These are phyloP conservation scores for Erucastrum elatum DNA, from an alignment of 345 rosid genomes.

Conservation along the genomic window DNA sequence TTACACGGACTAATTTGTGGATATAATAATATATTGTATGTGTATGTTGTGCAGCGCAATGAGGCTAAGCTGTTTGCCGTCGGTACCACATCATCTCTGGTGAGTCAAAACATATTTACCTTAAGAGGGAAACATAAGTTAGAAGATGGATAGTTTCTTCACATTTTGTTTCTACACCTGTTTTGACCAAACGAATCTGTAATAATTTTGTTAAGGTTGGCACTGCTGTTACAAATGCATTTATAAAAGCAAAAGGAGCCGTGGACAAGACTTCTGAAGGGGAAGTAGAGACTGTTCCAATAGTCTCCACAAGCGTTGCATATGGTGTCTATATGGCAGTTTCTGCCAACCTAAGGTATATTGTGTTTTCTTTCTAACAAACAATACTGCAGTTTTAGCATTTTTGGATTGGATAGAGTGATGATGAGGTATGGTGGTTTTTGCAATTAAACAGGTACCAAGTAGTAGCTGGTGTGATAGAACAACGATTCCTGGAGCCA, in stretches of 20 bases:
- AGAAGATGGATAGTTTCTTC: background rate
- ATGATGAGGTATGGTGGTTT: constrained; percentile 22
- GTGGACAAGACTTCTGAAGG: constrained; percentile 64
- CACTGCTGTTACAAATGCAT: constrained; percentile 77
- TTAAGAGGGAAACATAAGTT: background rate
- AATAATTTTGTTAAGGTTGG: constrained; percentile 63
- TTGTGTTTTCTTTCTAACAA: constrained; percentile 1
- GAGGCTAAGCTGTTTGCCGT: constrained; percentile 85
- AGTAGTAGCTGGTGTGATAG: constrained; percentile 89
- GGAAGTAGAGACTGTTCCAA: constrained; percentile 83
- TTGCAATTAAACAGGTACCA: constrained; percentile 71
- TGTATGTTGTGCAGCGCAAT: constrained; percentile 64
- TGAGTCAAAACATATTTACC: constrained; percentile 39
- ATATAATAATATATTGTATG: constrained; percentile 4
- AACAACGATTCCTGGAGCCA: constrained; percentile 94
- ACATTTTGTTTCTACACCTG: background rate
- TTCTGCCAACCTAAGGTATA: constrained; percentile 92
- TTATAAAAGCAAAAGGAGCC: constrained; percentile 82
- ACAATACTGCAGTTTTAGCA: background rate
- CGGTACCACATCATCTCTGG: constrained; percentile 88
- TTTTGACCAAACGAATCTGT: background rate
- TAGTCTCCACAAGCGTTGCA: constrained; percentile 87
- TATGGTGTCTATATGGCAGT: constrained; percentile 97
- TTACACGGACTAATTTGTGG: background rate
- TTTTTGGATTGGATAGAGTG: constrained; percentile 13